These are phyloP conservation scores for Tarenaya hassleriana DNA, from an alignment of 345 rosid species.

Conservation along the genomic window DNA sequence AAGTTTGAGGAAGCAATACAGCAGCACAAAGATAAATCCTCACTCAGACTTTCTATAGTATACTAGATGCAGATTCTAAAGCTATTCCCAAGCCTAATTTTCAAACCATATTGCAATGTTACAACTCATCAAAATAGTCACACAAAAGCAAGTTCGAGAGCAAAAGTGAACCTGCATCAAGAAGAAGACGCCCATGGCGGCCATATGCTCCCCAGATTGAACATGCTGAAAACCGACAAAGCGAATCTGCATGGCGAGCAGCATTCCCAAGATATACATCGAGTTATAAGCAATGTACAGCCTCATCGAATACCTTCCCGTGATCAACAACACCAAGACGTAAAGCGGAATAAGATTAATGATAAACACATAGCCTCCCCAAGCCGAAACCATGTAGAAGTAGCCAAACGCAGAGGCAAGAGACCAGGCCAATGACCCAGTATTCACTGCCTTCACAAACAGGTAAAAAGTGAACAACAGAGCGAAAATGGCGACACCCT, in stretches of 20 bases:
- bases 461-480: constrained; percentile 78
- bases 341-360: constrained; percentile 93
- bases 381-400: constrained; percentile 97
- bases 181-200: constrained; percentile 94
- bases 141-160: neutral
- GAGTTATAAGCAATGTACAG: constrained; percentile 85
- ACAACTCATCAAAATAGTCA: too few species aligned
- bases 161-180: constrained; percentile 67
- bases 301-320: constrained; percentile 95
- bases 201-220: constrained; percentile 99
- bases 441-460: constrained; percentile 86
- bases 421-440: constrained; percentile 88
- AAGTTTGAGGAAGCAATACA: too few species aligned
- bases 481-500: constrained; percentile 92
- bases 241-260: constrained; percentile 96
- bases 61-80: too few species aligned
- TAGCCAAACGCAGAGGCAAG: constrained; percentile 92
- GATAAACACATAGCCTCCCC: constrained; percentile 99
- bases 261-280: constrained; percentile 93
- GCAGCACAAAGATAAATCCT: too few species aligned
- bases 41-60: too few species aligned
- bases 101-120: too few species aligned
- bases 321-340: constrained; percentile 81
- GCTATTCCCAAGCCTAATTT: too few species aligned
- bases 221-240: constrained; percentile 99